Percentiles rank a stretch among this genome's conserved stretches.
Conservation (phyloP, 2,329 filamentous ascomycete genomes). For the Fusarium albidum region DNA sequence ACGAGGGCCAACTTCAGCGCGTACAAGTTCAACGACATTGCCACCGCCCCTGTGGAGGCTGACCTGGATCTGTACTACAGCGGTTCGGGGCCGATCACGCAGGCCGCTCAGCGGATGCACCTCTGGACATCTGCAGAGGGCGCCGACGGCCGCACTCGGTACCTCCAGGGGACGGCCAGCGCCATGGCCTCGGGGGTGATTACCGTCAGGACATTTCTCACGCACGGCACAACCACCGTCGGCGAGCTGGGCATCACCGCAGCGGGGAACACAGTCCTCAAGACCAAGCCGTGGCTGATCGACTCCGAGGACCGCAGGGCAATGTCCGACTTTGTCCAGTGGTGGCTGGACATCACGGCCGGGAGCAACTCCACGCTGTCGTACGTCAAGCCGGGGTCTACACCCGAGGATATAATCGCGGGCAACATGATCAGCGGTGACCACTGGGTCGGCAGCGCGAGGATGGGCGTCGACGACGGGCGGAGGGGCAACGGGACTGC, state of each 20-base stretch:
- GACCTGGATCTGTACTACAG: constrained; percentile 39
- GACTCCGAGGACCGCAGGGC: constrained; percentile 37
- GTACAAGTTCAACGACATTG: constrained; percentile 38
- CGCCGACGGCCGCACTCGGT: constrained; percentile 34
- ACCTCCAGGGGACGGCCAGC: constrained; percentile 37
- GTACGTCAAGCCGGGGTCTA: constrained; percentile 34
- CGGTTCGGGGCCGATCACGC: constrained; percentile 38
- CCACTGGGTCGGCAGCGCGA: constrained; percentile 41
- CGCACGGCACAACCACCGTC: constrained; percentile 35
- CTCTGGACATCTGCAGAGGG: constrained; percentile 38
- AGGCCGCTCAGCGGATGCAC: constrained; percentile 41
- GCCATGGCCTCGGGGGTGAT: constrained; percentile 37
- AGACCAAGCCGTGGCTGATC: constrained; percentile 40
- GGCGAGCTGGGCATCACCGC: constrained; percentile 38
- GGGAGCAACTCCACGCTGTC: constrained; percentile 34
- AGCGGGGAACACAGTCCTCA: constrained; percentile 38
- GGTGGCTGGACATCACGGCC: constrained; percentile 34
- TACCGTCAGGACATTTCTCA: constrained; percentile 36
- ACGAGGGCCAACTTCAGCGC: constrained; percentile 34
- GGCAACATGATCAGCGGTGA: constrained; percentile 40
- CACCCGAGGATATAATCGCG: constrained; percentile 26
- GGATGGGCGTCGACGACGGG: constrained; percentile 59
- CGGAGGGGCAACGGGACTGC: constrained; percentile 54
- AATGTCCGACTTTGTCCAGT: constrained; percentile 38
- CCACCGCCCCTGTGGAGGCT: constrained; percentile 13